Evolutionary conservation across 2,329 filamentous ascomycete genomes (phyloP), one percentile per base, ranked within the genome.

Genomic region (Stachybotrys chartarum): DNA sequence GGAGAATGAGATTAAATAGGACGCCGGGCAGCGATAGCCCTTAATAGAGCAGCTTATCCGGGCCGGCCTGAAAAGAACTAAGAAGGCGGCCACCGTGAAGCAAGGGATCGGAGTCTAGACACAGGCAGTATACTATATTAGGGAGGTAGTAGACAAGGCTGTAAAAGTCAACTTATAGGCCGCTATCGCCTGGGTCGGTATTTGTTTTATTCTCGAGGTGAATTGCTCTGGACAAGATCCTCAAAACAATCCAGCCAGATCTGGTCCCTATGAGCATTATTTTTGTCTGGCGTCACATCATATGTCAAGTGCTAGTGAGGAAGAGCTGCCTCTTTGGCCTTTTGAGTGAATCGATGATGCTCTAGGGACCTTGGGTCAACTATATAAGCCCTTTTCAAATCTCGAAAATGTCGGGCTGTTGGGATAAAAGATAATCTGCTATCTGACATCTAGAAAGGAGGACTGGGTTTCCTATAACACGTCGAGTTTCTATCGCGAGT

Each of bases 151-250:
- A 0, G 55, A 61, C 42, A 61, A 60, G 10, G 66, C 61, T 1
- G 35, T 74, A 12, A 52, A 67, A 50, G 57, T 59, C 14, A 56
- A 63, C 5, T 68, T 69, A 0, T 58, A 71, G 57, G 71, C 71
- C 18, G 68, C 69, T 3, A 54, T 74, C 52, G 64, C 71, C 16
- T 76, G 69, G 72, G 63, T 64, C 7, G 67, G 70, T 16, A 62
- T 73, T 39, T 71, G 64, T 55, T 52, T 72, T 56, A 60, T 54
- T 8, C 53, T 75, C 7, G 60, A 72, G 63, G 70, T 73, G 47
- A 18, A 55, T 58, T n/a, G n/a, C n/a, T n/a, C 48, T 50, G 7
- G 17, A 30, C 10, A 18, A 50, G 6, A 18, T 50, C 17, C 48
- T 18, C 30, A 8, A 24, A 6, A 30, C 16, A 10, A 50, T 24